Evolutionary conservation across 345 rosid genomes (phyloP), one percentile per base, ranked within the genome.

Genomic region (Tarenaya hassleriana): DNA sequence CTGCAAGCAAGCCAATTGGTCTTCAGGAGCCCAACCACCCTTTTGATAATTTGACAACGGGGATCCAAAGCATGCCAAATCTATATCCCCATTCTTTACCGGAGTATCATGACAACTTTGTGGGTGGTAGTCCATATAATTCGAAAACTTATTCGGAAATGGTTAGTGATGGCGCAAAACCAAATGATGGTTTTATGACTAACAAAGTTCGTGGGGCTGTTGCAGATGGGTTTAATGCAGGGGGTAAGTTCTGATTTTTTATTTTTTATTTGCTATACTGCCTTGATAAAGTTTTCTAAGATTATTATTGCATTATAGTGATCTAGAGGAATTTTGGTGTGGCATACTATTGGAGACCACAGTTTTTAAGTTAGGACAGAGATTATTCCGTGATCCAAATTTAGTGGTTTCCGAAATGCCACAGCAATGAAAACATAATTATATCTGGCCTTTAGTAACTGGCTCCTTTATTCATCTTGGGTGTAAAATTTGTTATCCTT

Each of bases 61-160:
- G 73, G 58, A 69, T 57, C 49, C 88, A 69, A 58, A 64, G 74
- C 58, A 12, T 73, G 40, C 77, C 73, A 29, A 73, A 63, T 69
- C 73, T 85, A 58, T 83, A 78, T 75, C 86, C 84, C 62, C 84
- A 69, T 75, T 83, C 97, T 27, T 68, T 85, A 16, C 84, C 95
- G 0, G 94, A 94, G 47, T 80, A 83, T 64, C 74, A 64, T 37
- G 87, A 83, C 65, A 66, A 64, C 72, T 63, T 83, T 35, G 63
- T 70, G 59, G 71, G 61, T 64, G 88, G 76, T 55, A 63, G 74
- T 73, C 71, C 73, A 41, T 72, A 64, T 62, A 81, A 68, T 47
- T 63, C 79, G 6, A 67, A 67, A 45, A 52, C 73, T 41, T 58
- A 69, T 55, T 56, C 73, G 34, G 77, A 62, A 43, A 72, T 77